Base-by-base conservation (phyloP, 495 filamentous ascomycete genomes). In the Acidiella bohemica region DNA sequence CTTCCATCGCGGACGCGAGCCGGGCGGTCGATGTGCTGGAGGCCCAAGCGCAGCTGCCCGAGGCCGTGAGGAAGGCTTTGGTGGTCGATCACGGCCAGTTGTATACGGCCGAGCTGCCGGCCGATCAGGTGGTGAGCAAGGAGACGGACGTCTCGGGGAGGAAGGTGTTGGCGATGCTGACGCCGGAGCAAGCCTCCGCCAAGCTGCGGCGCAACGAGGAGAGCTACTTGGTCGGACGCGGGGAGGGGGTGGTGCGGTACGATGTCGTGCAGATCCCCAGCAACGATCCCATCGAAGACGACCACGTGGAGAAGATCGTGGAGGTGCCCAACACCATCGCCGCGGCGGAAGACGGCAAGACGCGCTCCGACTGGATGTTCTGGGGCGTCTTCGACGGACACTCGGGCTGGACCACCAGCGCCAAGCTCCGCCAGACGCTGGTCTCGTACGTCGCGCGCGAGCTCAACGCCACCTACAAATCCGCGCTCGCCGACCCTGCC, bases 381-480 rank as follows among this genome's bases (percentile, higher is more conserved):
- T 99, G 92, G 92, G 88, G 84, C 27, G 86, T 99, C 10, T 99
- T 93, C 61, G 90, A 99, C 57, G 90, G 90, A 1, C 90, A 97
- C 60, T 81, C 84, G 20, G 90, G 90, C 51, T 97, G 90, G 90
- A 93, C 90, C 5, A 99, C 90, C 13, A 95, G 88, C 32, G 92
- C 92, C 14, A 99, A 94, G 53, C 67, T 99, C 29, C 80, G 90
- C 12, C 85, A 96, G 58, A 76, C 81, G 10, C 71, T 99, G 17
- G 93, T 95, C 44, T 83, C 70, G 37, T 92, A 78, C 53, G 90
- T 99, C 24, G 88, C 85, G 16, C 76, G 90, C 30, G 92, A 99
- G 61, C 68, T 99, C n/a, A 93, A 93, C 53, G 64, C 70, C 17
- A 93, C 87, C 2, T 96, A 94, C 66, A 93, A 85, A 57, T 64